Evolutionary conservation across 768 basidiomycete genomes (phyloP), one percentile per base, ranked within the genome.

Genomic region (Tulasnella sp.): DNA sequence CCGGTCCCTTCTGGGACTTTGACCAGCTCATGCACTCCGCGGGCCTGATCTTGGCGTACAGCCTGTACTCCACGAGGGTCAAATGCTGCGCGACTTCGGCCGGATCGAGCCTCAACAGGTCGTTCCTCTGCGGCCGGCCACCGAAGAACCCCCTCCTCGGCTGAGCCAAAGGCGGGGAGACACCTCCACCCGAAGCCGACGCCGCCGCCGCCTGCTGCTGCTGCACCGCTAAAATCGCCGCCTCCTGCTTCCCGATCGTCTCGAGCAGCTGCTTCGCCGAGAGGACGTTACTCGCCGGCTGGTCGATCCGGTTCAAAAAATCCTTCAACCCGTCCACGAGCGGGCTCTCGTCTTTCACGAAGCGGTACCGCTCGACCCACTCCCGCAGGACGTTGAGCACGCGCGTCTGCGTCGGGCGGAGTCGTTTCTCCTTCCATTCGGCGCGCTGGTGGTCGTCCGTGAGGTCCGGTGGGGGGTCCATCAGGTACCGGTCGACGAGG

Each of bases 31-130:
- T 81, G 78, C 91, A 96, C 76, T 95, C 92, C 47, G 86, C 86
- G 7, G 87, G 84, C 9, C 86, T 85, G 71, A 95, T 86, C 77
- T 86, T 87, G 73, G 82, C 80, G 79, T 94, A 96, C 6, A 89
- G 82, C 41, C 83, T 80, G 71, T 84, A 87, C 78, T 95, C 92
- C 74, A 88, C 82, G 62, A 95, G 80, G n/a, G 89, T 88, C 59
- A 96, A 82, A 76, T 95, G 93, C 52, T 93, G 87, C 0, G 93
- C 93, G 39, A 96, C 77, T 71, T 89, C 87, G 26, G 84, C 77
- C 1, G 91, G 84, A 75, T 91, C 88, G 73, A 90, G 82, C 75
- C 87, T 85, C 14, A 86, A 77, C 19, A 95, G 78, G 66, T 90
- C 90, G 75, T 86, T 83, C 77, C 84, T 87, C 72, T 84, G 83